Evolutionary conservation across 2,329 filamentous ascomycete species (phyloP), one percentile per base, ranked within the genome.

Genomic region (Epichloe brachyelytri): DNA sequence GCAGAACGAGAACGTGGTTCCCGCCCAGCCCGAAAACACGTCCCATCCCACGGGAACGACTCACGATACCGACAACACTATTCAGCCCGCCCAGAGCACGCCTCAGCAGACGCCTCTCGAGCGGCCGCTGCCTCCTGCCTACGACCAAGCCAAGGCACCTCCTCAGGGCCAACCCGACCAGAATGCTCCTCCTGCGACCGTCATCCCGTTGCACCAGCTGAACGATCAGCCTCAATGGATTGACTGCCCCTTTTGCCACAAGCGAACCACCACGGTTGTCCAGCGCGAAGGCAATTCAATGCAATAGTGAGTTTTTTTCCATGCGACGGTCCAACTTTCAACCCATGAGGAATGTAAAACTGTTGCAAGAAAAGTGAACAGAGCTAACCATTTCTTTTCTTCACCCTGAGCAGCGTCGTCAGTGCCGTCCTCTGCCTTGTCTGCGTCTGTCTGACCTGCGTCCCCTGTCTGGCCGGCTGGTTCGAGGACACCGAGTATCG

Each of bases 391-490:
- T 15, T 26, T 20, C 22, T 15, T 30, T 30, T 30, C 26, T 30
- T 30, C 26, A 10, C 8, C 8, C 8, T 10, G 26, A 30, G 10
- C 38, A 65, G 63, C 8, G 20, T 65, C 33, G 56, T 58, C 15
- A 62, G 62, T 20, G 56, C 57, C 36, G 38, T 64, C 19, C 61
- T 63, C 55, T 65, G 62, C 48, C 52, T 66, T 17, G 39, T 65
- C 46, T 65, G 63, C 54, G 52, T 65, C 51, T 65, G 60, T 48
- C 56, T 65, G 5, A 53, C 63, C 10, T 65, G 62, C 49, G 49
- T 67, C 14, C 63, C 64, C 6, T 65, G 63, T 51, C 48, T 62
- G 14, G 61, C 60, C 3, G 54, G 58, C 36, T 66, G 63, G 65
- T 66, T 62, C 49, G 63, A 66, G 53, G 56, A 63, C 33, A 58